These are phyloP conservation scores for Myxozyma geophila DNA, from an alignment of 805 yeast species.

Conservation along the genomic window DNA sequence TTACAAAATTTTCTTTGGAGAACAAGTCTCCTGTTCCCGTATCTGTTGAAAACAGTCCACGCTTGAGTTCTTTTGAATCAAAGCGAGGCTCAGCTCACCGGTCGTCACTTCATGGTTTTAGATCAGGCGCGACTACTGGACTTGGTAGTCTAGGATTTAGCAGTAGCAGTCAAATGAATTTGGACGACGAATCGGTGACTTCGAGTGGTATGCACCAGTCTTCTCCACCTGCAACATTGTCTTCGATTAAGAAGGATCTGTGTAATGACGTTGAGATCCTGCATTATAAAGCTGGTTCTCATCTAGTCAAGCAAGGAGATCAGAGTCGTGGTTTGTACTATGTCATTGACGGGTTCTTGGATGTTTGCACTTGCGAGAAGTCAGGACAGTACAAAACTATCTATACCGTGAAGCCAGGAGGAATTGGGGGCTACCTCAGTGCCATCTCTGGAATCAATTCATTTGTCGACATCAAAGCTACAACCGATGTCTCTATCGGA, in stretches of 20 bases:
- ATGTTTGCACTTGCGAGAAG: slow-evolving; percentile 54
- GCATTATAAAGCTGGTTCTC: slow-evolving; percentile 57
- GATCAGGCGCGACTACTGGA: slow-evolving; percentile 11
- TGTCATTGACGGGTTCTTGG: slow-evolving; percentile 77
- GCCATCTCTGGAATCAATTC: slow-evolving; percentile 80
- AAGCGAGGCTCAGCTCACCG: slow-evolving; percentile 10
- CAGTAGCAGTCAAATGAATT: neutral
- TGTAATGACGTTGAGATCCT: slow-evolving; percentile 63
- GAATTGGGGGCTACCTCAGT: slow-evolving; percentile 85
- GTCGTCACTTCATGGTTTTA: neutral
- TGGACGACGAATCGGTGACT: slow-evolving; percentile 44
- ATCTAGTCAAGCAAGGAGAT: slow-evolving; percentile 65
- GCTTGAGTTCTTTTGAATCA: slow-evolving; percentile 17
- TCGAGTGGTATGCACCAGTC: slow-evolving; percentile 16
- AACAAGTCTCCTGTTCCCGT: slow-evolving; percentile 5
- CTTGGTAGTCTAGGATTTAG: slow-evolving; percentile 18
- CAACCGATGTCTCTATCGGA: slow-evolving; percentile 68
- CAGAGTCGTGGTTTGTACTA: slow-evolving; percentile 76
- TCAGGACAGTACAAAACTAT: slow-evolving; percentile 27
- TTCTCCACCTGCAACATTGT: neutral
- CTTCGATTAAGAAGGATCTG: slow-evolving; percentile 51
- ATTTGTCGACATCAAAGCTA: slow-evolving; percentile 69
- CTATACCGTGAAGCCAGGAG: slow-evolving; percentile 72
- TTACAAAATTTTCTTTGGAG: slow-evolving; percentile 47
- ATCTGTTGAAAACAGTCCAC: slow-evolving; percentile 30